Conservation (phyloP, 2,329 filamentous ascomycete species). For the Incumbomyces delicatus region DNA sequence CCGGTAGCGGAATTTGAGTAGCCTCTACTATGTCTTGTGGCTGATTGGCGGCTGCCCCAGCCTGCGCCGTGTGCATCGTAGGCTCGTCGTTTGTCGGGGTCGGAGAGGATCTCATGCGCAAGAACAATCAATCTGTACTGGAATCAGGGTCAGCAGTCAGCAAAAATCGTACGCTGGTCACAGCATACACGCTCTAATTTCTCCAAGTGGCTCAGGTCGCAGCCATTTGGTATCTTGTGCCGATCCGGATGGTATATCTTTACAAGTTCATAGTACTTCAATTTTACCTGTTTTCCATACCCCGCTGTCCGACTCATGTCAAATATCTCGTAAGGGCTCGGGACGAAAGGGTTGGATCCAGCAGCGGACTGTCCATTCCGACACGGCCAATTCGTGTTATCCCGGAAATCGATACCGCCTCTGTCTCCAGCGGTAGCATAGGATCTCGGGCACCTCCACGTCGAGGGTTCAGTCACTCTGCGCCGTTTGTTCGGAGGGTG, state of each 20-base stretch:
- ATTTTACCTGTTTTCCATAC: constrained; percentile 66
- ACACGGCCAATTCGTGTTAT: constrained; percentile 22
- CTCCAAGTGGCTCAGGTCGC: constrained; percentile 47
- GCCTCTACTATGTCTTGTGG: constrained; percentile 20
- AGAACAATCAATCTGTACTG: constrained; percentile 82
- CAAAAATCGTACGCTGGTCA: neutral
- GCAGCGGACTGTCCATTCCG: constrained; percentile 5
- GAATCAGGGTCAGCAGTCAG: neutral
- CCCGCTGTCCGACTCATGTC: constrained; percentile 36
- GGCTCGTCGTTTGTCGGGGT: constrained; percentile 64
- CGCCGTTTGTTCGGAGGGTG: constrained; percentile 5
- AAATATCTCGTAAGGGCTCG: constrained; percentile 85
- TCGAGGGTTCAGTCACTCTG: neutral
- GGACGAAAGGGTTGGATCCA: neutral
- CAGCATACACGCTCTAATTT: constrained; percentile 50
- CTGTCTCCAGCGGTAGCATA: constrained; percentile 29
- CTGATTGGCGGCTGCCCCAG: constrained; percentile 48
- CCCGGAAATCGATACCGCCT: constrained; percentile 18
- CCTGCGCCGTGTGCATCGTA: constrained; percentile 78
- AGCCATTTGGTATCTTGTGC: constrained; percentile 20
- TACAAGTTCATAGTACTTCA: constrained; percentile 77
- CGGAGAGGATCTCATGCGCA: constrained; percentile 78
- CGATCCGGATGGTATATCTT: constrained; percentile 93
- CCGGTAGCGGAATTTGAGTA: constrained; percentile 18
- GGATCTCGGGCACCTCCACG: constrained; percentile 19